Percentiles rank a stretch among this genome's conserved stretches.
Evolutionary conservation across 2,329 filamentous ascomycete species (phyloP).

Genomic region (Coniosporium tulheliwenetii): DNA sequence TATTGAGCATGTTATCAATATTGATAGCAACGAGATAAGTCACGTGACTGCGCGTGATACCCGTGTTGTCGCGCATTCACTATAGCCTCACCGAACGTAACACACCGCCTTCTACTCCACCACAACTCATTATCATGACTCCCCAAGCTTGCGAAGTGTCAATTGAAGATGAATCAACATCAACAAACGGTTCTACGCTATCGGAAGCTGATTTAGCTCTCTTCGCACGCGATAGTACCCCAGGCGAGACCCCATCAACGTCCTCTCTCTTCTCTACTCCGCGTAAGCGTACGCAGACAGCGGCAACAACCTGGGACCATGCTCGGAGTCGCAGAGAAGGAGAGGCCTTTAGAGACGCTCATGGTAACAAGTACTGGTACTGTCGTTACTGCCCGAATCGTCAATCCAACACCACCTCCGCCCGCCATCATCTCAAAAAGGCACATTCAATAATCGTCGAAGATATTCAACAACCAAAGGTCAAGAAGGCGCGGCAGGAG

Average conservation of each 20-base stretch:
- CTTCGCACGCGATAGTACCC: not conserved
- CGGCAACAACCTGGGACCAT: not conserved
- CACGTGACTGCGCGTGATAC: too few species aligned
- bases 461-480: too few species aligned
- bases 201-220: not conserved
- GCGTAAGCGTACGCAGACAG: not conserved
- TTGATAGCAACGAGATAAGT: too few species aligned
- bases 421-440: too few species aligned
- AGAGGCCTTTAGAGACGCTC: not conserved
- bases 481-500: too few species aligned
- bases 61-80: too few species aligned
- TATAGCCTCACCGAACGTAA: too few species aligned
- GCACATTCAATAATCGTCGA: too few species aligned
- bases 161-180: not conserved
- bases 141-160: too few species aligned
- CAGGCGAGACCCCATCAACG: not conserved
- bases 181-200: not conserved
- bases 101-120: too few species aligned
- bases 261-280: not conserved
- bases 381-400: not conserved
- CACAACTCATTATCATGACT: too few species aligned
- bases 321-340: not conserved
- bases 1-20: too few species aligned
- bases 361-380: not conserved
- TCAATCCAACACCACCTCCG: not conserved